Base-by-base conservation (phyloP, 2,329 filamentous ascomycete species). In the Triangularia setosa region DNA sequence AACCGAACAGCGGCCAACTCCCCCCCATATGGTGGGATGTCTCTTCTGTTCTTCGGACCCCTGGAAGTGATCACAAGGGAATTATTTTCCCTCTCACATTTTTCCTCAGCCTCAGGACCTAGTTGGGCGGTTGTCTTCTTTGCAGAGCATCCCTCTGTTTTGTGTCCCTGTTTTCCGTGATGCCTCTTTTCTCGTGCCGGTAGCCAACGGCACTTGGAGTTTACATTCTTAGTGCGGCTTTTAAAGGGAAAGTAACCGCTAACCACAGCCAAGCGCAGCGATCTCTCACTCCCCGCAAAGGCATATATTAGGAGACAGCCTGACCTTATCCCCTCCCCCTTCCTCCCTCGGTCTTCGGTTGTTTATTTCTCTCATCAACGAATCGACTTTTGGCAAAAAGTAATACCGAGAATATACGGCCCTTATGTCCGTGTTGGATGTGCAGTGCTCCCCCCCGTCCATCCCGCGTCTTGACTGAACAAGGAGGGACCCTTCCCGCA, bases 11-110 rank as follows among this genome's bases (percentile, higher is more conserved):
- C n/a, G 48, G 16, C 40, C 40, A 48, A 18, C 35, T 18, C 40
- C 60, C 52, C 56, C 60, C 60, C n/a, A 58, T 21, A 57, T 48
- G 61, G 40, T 48, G 40, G 40, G 40, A 48, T 48, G 23, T 59
- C 14, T 44, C 30, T 35, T 33, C 24, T 33, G 33, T 35, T 21
- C 56, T 28, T 33, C 7, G 54, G 25, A 28, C 59, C 18, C 60
- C 53, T 30, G 33, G 56, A 18, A 44, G 57, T n/a, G 35, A 59
- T 63, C 61, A 63, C 61, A 59, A 63, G 61, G 61, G 48, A 25
- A 62, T 27, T 21, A 27, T 55, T 25, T 27, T 16, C 23, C 11
- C 25, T 5, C 52, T 52, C 21, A 3, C 44, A 28, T 28, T 9
- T n/a, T n/a, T n/a, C 5, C 24, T 53, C 52, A 55, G 23, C 52